These are phyloP conservation scores for Fusarium newnesense DNA, from an alignment of 2,329 filamentous ascomycete species.

Conservation along the genomic window DNA sequence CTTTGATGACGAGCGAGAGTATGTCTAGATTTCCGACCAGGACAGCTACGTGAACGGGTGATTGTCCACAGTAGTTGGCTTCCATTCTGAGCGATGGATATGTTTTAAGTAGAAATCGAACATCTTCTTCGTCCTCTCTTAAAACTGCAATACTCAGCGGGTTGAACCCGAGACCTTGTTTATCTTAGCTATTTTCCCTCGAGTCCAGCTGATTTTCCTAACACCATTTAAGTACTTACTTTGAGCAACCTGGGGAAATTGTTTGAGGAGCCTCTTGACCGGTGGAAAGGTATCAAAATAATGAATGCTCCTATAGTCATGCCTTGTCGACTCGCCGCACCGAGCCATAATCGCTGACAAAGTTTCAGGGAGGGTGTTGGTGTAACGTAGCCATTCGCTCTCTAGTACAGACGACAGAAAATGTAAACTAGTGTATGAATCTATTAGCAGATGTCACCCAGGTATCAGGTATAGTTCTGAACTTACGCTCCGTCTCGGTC, in stretches of 20 bases:
- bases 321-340: neutral
- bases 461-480: neutral
- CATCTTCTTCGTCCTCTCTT: fast-evolving
- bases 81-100: fast-evolving
- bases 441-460: fast-evolving
- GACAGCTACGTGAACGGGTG: neutral
- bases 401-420: neutral
- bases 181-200: neutral
- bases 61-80: fast-evolving
- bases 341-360: neutral
- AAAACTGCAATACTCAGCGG: neutral
- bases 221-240: neutral
- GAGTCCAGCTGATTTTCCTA: neutral
- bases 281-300: too few relatives aligned
- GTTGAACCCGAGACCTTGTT: neutral
- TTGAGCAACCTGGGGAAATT: fast-evolving
- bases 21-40: fast-evolving
- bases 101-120: fast-evolving
- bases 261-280: fast-evolving
- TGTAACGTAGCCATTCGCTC: neutral
- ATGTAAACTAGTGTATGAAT: fast-evolving
- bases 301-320: too few relatives aligned
- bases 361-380: neutral
- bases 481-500: neutral
- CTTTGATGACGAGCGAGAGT: neutral